Evolutionary conservation across 164 flowering plant genomes (phyloP).

Genomic region (Tetracentron sinense): DNA sequence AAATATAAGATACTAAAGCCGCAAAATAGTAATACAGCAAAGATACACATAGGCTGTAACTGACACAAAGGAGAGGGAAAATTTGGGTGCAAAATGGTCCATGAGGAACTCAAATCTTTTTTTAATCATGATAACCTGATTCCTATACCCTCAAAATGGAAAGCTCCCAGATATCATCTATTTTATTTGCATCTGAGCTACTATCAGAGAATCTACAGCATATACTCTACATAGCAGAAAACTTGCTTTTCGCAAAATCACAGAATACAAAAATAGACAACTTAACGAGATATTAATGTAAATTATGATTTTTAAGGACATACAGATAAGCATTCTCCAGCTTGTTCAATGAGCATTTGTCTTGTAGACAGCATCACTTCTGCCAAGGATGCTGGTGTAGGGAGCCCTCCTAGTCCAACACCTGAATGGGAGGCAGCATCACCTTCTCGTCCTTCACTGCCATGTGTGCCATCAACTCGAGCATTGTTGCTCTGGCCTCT

Average conservation of each 20-base stretch:
- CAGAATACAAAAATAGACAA: not conserved
- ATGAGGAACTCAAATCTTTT: too few relatives aligned
- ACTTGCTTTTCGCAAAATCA: not conserved
- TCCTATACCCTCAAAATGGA: too few relatives aligned
- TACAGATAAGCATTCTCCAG: slow-evolving; percentile 57
- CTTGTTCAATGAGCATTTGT: slow-evolving; percentile 54
- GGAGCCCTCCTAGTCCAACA: slow-evolving; percentile 43
- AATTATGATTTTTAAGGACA: slow-evolving; percentile 17
- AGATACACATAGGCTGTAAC: not conserved
- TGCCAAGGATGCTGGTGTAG: slow-evolving; percentile 70
- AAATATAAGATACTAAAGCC: not conserved
- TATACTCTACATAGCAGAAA: not conserved
- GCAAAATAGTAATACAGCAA: not conserved
- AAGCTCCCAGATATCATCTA: too few relatives aligned
- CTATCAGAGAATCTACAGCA: not conserved
- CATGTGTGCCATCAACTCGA: slow-evolving; percentile 23
- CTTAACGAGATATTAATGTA: not conserved
- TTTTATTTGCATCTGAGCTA: not conserved
- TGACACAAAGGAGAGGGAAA: not conserved
- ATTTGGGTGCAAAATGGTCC: too few relatives aligned
- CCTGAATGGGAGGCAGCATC: slow-evolving; percentile 26
- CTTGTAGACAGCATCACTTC: slow-evolving; percentile 62
- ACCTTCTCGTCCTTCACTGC: slow-evolving; percentile 26
- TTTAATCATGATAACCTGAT: not conserved
- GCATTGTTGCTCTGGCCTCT: slow-evolving; percentile 23